Conservation (phyloP, 768 basidiomycete species). For the Jaapia argillacea region DNA sequence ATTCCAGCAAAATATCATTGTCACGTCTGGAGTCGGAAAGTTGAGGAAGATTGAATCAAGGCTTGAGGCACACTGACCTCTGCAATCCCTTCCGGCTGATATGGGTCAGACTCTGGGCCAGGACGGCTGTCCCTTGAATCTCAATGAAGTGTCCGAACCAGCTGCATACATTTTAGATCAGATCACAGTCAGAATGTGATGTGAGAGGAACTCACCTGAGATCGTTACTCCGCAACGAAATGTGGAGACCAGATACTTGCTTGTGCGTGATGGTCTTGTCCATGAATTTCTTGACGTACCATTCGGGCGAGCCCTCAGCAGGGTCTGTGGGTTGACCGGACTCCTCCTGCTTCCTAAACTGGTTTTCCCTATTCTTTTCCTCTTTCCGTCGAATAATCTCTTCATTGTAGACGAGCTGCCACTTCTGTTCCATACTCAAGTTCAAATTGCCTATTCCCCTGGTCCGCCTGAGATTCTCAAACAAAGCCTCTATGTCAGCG, state of each 20-base stretch:
- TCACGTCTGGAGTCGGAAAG: conserved; percentile 32
- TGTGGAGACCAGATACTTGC: conserved; percentile 66
- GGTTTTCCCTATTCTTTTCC: conserved; percentile 54
- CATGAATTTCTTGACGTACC: conserved; percentile 88
- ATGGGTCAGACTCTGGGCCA: conserved; percentile 69
- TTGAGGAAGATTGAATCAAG: conserved; percentile 1
- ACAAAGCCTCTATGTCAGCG: conserved; percentile 71
- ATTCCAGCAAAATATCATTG: conserved; percentile 63
- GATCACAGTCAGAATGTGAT: not conserved
- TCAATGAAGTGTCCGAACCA: conserved; percentile 75
- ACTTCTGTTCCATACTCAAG: conserved; percentile 77
- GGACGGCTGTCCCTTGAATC: conserved; percentile 75
- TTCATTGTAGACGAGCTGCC: conserved; percentile 80
- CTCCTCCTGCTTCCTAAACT: conserved; percentile 49
- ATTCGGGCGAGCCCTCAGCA: conserved; percentile 73
- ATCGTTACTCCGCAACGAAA: conserved; percentile 73
- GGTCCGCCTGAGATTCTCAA: conserved; percentile 65
- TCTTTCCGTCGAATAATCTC: conserved; percentile 74
- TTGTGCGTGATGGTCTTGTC: conserved; percentile 78
- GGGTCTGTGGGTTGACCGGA: conserved; percentile 41
- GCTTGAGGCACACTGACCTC: conserved; percentile 32
- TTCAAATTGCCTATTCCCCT: conserved; percentile 56
- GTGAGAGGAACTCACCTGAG: conserved; percentile 42
- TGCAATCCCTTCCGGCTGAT: conserved; percentile 60
- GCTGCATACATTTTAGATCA: conserved; percentile 25